Base-by-base conservation (phyloP, 2,329 filamentous ascomycete genomes). In the Cordyceps javanica region DNA sequence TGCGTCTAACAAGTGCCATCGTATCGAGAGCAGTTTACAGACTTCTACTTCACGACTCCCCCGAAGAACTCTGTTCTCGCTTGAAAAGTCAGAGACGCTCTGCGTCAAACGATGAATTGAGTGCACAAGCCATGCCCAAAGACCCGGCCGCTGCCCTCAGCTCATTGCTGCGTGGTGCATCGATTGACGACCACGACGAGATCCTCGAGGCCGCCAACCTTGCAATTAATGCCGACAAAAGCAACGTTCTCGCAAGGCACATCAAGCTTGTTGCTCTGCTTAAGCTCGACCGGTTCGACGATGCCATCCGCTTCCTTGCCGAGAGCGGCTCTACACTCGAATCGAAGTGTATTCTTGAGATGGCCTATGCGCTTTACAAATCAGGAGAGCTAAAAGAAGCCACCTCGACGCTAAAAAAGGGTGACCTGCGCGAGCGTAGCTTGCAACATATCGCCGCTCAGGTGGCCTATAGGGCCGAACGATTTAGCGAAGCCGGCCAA, bases 291-390 rank as follows among this genome's bases (percentile, higher is more conserved):
- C 87, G 89, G 59, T 94, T 88, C 70, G 83, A 89, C 58, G 90
- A 94, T 70, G 89, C 88, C 46, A 75, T 91, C 49, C 83, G 83
- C 59, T 80, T 83, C 57, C 80, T 93, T 59, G 81, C 85, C 60
- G 82, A 85, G 36, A 84, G 78, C 19, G 84, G 85, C 50, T 76
- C 81, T 59, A 76, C 74, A 62, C 73, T 92, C 58, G 82, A 86
- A 67, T 75, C 81, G 39, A 73, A 73, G 58, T 89, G 86, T 63
- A 67, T 73, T 16, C 77, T 92, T 44, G 90, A 92, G 70, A 86
- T 86, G 68, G 83, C 88, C 2, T 95, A 95, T 74, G 87, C 88
- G n/a, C 79, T 92, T 21, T 95, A 94, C 75, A 94, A 92, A 75
- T 81, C 83, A 0, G 88, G 89, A 25, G 79, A 85, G 62, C 79